Percentiles rank a stretch among this genome's conserved stretches.
phyloP scores from a whole-genome alignment of 129 eudicot genomes.

The Pulicaria dysenterica region DNA sequence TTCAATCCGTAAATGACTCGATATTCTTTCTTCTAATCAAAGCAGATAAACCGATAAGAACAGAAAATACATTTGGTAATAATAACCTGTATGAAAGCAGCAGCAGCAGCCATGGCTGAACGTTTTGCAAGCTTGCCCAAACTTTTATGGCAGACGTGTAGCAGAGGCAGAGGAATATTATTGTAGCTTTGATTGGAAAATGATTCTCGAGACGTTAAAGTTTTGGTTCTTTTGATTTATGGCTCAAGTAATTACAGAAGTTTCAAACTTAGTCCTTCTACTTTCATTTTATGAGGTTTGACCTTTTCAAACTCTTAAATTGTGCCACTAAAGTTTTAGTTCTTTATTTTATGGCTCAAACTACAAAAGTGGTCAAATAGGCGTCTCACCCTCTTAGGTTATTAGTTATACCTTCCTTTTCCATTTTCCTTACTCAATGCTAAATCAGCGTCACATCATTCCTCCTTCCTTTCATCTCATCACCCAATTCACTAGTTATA shows the following conservation, averaged over 20 bases:
- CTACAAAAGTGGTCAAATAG: neutral
- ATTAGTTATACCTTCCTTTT: no score
- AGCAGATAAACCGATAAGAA: neutral
- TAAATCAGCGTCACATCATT: no score
- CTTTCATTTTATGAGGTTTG: neutral
- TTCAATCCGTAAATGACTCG: neutral
- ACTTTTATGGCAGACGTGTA: conserved; percentile 25
- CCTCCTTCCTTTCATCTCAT: no score
- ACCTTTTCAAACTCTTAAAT: neutral
- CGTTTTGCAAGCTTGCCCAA: conserved; percentile 12
- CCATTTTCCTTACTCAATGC: no score
- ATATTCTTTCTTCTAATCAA: neutral
- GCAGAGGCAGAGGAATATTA: conserved; percentile 27
- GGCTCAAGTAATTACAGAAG: neutral
- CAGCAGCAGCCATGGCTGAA: conserved; percentile 28
- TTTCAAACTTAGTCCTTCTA: conserved; percentile 24
- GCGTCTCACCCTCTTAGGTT: neutral
- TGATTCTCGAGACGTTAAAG: conserved; percentile 15
- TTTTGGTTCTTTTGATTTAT: neutral
- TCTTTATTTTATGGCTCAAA: neutral
- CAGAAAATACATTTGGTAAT: neutral
- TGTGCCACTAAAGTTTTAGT: neutral
- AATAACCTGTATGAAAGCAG: conserved; percentile 24
- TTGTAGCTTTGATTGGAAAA: conserved; percentile 22
- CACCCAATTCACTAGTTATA: no score